phyloP scores from a whole-genome alignment of 2,329 filamentous ascomycete genomes.

The Xylaria sp. region DNA sequence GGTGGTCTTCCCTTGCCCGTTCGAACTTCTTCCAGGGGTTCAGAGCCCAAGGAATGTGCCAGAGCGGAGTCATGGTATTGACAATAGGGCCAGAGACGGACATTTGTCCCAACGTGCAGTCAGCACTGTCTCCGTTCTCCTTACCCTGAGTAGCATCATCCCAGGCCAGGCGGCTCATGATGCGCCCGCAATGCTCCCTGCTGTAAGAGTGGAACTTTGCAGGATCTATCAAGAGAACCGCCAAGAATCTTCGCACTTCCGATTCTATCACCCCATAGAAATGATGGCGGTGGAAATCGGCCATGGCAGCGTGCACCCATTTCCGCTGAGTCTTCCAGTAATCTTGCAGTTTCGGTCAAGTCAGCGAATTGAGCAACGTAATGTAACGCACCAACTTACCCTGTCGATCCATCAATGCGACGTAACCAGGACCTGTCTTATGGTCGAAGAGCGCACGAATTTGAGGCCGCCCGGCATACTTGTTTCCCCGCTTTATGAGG shows the following conservation, averaged over 20 bases:
- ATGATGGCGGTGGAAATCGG: slow-evolving; percentile 53
- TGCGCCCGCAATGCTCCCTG: slow-evolving; percentile 61
- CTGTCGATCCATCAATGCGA: slow-evolving; percentile 63
- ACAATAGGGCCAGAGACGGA: slow-evolving; percentile 63
- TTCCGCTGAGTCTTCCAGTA: slow-evolving; percentile 62
- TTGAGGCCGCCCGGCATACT: slow-evolving; percentile 62
- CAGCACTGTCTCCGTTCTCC: slow-evolving; percentile 59
- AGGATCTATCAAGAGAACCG: slow-evolving; percentile 60
- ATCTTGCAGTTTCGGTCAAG: slow-evolving; percentile 48
- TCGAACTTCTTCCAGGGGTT: slow-evolving; percentile 63
- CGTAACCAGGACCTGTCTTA: slow-evolving; percentile 60
- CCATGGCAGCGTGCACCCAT: slow-evolving; percentile 63
- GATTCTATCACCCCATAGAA: slow-evolving; percentile 62
- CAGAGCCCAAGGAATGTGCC: slow-evolving; percentile 56
- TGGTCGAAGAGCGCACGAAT: slow-evolving; percentile 61
- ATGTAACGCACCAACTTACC: slow-evolving; percentile 50
- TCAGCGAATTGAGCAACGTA: not conserved
- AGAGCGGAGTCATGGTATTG: slow-evolving; percentile 62
- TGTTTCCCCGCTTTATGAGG: slow-evolving; percentile 61
- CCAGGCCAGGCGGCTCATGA: slow-evolving; percentile 63
- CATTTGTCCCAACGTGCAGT: slow-evolving; percentile 61
- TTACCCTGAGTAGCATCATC: slow-evolving; percentile 60
- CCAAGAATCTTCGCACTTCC: slow-evolving; percentile 59
- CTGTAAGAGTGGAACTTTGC: slow-evolving; percentile 58
- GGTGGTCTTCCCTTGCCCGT: slow-evolving; percentile 55